Conservation (phyloP, 176 grass and related monocot genomes). For the Urochloa ruziziensis region DNA sequence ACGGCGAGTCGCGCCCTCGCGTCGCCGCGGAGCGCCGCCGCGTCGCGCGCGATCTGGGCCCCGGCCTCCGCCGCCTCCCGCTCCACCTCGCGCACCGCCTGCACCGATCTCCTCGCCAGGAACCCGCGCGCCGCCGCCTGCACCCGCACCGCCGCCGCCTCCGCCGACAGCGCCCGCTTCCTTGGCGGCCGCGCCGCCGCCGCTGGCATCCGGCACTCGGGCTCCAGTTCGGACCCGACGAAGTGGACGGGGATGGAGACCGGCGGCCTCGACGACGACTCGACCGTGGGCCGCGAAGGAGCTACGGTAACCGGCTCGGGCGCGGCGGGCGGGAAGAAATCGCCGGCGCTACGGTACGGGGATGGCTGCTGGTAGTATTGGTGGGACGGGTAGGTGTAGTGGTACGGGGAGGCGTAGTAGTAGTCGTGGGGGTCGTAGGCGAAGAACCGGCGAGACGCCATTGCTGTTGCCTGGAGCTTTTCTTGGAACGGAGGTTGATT, state of each 20-base stretch:
- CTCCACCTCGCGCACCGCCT: conserved; percentile 39
- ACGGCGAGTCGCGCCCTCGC: neutral
- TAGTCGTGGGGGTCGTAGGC: conserved; percentile 28
- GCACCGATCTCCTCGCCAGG: neutral
- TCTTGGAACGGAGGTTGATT: neutral
- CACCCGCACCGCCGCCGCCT: neutral
- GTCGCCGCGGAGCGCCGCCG: neutral
- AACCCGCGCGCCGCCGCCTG: neutral
- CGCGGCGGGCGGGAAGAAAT: conserved; percentile 8
- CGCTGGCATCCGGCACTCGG: neutral
- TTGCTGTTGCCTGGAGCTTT: neutral
- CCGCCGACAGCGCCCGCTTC: neutral
- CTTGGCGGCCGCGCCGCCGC: neutral
- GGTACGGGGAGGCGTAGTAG: conserved; percentile 19
- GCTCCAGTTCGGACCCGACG: conserved; percentile 17
- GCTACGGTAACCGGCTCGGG: neutral
- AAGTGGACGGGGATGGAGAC: conserved; percentile 26
- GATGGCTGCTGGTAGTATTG: neutral
- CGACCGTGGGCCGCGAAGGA: neutral
- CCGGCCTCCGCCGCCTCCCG: conserved; percentile 27
- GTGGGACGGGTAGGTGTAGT: neutral
- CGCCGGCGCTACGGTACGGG: neutral
- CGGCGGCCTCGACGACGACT: neutral
- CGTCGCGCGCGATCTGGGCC: neutral
- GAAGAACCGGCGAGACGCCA: conserved; percentile 35